Evolutionary conservation across 2,329 filamentous ascomycete genomes (phyloP), one percentile per base, ranked within the genome.

Genomic region (Pestalotiopsis sp.): DNA sequence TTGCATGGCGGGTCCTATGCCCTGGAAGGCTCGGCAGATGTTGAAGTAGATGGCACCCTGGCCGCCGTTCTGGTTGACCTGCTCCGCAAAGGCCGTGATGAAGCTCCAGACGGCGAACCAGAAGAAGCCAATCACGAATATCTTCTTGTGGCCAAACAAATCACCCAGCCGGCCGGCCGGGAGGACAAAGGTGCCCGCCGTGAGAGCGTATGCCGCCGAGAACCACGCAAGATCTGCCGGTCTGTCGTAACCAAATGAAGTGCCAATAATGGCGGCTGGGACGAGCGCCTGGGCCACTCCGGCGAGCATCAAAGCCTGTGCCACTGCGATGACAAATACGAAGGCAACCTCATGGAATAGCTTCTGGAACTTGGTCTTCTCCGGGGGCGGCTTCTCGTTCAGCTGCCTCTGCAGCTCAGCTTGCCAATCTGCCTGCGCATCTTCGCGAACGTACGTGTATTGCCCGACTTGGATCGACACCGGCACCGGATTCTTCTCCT

Each of bases 1-100:
- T 57, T 85, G 73, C 68, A 90, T 80, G 0, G 86, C 84, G 2
- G 86, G 83, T 0, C 87, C 87, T 41, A 85, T 82, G 1, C 84
- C 82, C 68, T 86, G 84, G 38, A 86, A 72, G 3, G 82, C 79
- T 3, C 85, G 81, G 39, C 77, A 78, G 52, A 82, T 76, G 60
- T 83, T 80, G 69, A 86, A 84, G 41, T 80, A 74, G 62, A 81
- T 75, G 41, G 78, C 68, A 39, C 73, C 70, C 67, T 80, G 78
- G 52, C 74, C 74, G 56, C 71, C 70, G 45, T 70, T 65, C 3
- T 70, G 64, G 69, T 83, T 85, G 2, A 83, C 78, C 25, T 41
- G 61, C 20, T 31, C 49, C 52, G 78, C 78, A 25, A 83, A 77
- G 2, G 84, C 86, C 4, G 80, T 80, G 31, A 85, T 73, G 17